Evolutionary conservation across 805 yeast species (phyloP), one percentile per base, ranked within the genome.

Genomic region (Lipomyces chichibuensis): DNA sequence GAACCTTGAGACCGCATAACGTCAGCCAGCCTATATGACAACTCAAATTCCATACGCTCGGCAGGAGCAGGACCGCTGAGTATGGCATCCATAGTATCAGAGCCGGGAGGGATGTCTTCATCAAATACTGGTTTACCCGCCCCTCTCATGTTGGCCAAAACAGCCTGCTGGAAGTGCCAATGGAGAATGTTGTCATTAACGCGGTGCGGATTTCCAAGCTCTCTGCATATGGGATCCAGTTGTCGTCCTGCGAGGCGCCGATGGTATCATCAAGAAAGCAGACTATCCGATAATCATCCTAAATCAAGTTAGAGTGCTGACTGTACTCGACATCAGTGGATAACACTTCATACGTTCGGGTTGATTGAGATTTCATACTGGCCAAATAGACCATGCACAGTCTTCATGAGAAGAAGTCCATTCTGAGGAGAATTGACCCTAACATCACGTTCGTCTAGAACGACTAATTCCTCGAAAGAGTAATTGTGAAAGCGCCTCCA

Each of bases 61-160:
- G 23, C 53, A 49, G 53, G 53, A 49, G 23, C 53, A 13, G 53
- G 53, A 2, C 53, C 53, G 53, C 53, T 49, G 23, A 49, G 27
- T 49, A 49, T 49, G 20, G 53, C 53, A 49, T 49, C 25, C 53
- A 49, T 49, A 49, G 53, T n/a, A 49, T 49, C 53, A 49, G 53
- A 49, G 53, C 53, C 53, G 27, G 53, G 53, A 49, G 53, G 53
- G 53, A 49, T 49, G n/a, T 49, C 53, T 49, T 49, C 53, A 49
- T 49, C 25, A 49, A 49, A 49, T 9, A 49, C 9, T 49, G 53
- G 53, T 3, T 49, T 25, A 25, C 53, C 53, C 53, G 53, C 25
- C 25, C 53, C 1, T 49, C 53, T 49, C 7, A 49, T 49, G 53
- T 14, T 49, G 53, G 53, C 53, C 53, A 49, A 25, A 49, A 49